phyloP scores from a whole-genome alignment of 1,284 basidiomycete genomes.

The Trichosporon sp. region DNA sequence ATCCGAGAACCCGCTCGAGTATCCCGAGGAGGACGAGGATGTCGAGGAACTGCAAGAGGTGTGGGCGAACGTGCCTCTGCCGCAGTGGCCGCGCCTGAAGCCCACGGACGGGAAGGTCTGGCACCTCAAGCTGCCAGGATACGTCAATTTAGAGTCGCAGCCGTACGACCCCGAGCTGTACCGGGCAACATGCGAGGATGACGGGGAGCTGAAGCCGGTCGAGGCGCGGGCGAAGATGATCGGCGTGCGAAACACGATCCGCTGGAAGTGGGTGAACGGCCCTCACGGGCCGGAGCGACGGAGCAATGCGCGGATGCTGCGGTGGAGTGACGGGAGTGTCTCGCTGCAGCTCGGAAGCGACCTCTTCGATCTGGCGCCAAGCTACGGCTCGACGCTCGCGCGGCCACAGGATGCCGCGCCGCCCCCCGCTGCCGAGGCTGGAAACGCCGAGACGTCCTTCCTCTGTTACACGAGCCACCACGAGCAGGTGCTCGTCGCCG shows the following conservation, averaged over 20 bases:
- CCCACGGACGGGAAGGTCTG: constrained; percentile 45
- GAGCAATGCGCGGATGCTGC: constrained; percentile 44
- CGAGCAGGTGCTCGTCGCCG: constrained; percentile 37
- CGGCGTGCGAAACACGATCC: constrained; percentile 43
- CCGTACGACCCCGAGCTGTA: constrained; percentile 44
- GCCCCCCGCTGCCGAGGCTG: neutral
- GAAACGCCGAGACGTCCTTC: constrained; percentile 27
- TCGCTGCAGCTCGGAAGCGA: constrained; percentile 45
- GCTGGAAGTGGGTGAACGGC: constrained; percentile 45
- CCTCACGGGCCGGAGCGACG: constrained; percentile 33
- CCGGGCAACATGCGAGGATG: constrained; percentile 29
- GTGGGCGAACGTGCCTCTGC: constrained; percentile 34
- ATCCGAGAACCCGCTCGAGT: constrained; percentile 37
- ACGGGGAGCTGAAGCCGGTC: constrained; percentile 21
- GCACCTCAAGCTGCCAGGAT: constrained; percentile 39
- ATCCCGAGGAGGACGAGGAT: constrained; percentile 35
- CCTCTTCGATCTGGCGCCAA: constrained; percentile 43
- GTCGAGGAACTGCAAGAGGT: constrained; percentile 23
- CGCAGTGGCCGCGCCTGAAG: constrained; percentile 34
- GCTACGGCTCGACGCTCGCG: constrained; percentile 31
- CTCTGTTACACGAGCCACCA: constrained; percentile 25
- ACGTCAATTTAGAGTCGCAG: constrained; percentile 40
- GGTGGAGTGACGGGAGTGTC: constrained; percentile 47
- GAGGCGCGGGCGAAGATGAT: constrained; percentile 43
- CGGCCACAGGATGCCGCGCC: constrained; percentile 14